Conservation (phyloP, 169 alveolate species). For the Plasmodium fragile region DNA sequence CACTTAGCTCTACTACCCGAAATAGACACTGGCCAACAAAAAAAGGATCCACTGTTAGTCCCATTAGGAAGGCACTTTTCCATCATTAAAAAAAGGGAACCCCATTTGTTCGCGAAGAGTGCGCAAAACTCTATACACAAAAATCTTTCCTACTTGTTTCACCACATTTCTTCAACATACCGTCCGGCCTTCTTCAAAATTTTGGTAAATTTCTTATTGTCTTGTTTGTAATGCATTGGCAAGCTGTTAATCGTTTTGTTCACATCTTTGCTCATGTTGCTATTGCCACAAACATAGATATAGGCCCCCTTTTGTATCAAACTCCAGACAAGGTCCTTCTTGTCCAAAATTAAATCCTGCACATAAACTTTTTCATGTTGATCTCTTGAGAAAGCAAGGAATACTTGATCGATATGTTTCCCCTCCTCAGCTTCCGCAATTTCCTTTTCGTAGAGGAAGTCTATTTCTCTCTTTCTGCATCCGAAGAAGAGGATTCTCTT, state of each 20-base stretch:
- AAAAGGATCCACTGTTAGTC: background rate
- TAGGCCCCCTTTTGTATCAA: slow-evolving; percentile 73
- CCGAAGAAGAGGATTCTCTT: slow-evolving; percentile 65
- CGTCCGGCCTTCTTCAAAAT: slow-evolving; percentile 68
- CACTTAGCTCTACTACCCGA: background rate
- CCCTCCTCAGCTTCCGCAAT: slow-evolving; percentile 31
- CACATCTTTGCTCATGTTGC: slow-evolving; percentile 62
- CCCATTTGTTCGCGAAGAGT: background rate
- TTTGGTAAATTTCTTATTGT: slow-evolving; percentile 59
- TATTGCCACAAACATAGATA: slow-evolving; percentile 72
- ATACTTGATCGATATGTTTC: slow-evolving; percentile 44
- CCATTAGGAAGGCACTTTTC: background rate
- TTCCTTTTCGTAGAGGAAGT: slow-evolving; percentile 66
- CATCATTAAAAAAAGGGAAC: background rate
- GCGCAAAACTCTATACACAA: background rate
- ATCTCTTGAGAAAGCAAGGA: slow-evolving; percentile 70
- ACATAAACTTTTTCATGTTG: slow-evolving; percentile 64
- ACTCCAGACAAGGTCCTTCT: slow-evolving; percentile 65
- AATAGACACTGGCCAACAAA: background rate
- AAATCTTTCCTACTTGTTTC: background rate
- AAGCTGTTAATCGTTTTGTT: slow-evolving; percentile 51
- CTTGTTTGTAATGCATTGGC: slow-evolving; percentile 30
- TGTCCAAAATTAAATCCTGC: slow-evolving; percentile 63
- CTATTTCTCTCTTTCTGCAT: slow-evolving; percentile 59
- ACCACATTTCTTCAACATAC: slow-evolving; percentile 84